phyloP scores from a whole-genome alignment of 2,329 filamentous ascomycete genomes.

The Gaeumannomyces sp. region DNA sequence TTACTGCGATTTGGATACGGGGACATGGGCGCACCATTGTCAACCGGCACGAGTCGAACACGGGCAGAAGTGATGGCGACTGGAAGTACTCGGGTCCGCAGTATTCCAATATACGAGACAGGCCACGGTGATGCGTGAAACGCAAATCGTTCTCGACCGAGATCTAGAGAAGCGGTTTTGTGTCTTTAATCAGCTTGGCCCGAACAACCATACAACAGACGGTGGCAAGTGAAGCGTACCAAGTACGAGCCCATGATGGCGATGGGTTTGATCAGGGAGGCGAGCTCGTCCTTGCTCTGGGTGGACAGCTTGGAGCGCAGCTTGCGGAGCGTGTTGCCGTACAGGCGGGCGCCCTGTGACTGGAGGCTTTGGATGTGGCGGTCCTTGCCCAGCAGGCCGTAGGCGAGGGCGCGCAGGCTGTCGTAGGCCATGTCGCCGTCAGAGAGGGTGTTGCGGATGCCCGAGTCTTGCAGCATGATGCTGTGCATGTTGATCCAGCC shows the following conservation, averaged over 20 bases:
- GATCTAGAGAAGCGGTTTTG: slow-evolving; percentile 12
- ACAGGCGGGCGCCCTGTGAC: slow-evolving; percentile 12
- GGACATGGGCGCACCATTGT: slow-evolving; percentile 14
- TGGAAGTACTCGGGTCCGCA: slow-evolving; percentile 22
- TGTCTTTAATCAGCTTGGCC: background rate
- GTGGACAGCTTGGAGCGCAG: slow-evolving; percentile 13
- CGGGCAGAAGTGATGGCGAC: slow-evolving; percentile 17
- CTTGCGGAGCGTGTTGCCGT: slow-evolving; percentile 13
- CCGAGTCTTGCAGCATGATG: slow-evolving; percentile 19
- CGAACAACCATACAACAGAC: background rate
- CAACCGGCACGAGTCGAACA: slow-evolving; percentile 21
- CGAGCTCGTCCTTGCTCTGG: slow-evolving; percentile 13
- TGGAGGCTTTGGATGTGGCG: slow-evolving; percentile 13
- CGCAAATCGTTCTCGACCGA: slow-evolving; percentile 20
- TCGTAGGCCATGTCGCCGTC: slow-evolving; percentile 16
- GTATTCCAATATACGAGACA: slow-evolving; percentile 21
- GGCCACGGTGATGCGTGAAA: slow-evolving; percentile 21
- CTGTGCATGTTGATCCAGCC: slow-evolving; percentile 25
- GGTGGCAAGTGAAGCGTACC: slow-evolving; percentile 3
- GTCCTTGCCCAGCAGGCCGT: slow-evolving; percentile 18
- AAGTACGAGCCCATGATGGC: slow-evolving; percentile 17
- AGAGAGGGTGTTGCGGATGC: slow-evolving; percentile 16
- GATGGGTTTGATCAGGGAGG: slow-evolving; percentile 17
- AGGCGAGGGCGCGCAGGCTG: slow-evolving; percentile 18
- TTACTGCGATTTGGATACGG: background rate